phyloP scores from a whole-genome alignment of 352 stramenopile genomes.

The Globisporangium iwayamae region DNA sequence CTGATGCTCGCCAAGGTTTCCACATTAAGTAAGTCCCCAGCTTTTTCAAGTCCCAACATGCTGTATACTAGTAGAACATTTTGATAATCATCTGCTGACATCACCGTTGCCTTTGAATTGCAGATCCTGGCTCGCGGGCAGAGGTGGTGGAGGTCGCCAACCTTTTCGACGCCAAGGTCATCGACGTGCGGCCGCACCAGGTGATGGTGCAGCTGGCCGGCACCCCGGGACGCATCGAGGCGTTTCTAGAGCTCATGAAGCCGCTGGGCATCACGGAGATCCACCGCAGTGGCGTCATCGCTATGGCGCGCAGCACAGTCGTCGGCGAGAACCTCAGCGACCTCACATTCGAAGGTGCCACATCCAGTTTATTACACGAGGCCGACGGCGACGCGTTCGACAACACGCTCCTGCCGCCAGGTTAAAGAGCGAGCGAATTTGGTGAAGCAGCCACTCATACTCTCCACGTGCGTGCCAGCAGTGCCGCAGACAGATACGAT shows the following conservation, averaged over 20 bases:
- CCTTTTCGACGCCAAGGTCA: slow-evolving; percentile 85
- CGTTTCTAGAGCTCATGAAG: slow-evolving; percentile 81
- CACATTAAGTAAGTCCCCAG: slow-evolving; percentile 50
- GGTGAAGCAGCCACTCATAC: too few species aligned
- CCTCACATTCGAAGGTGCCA: slow-evolving; percentile 70
- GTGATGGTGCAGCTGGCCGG: slow-evolving; percentile 83
- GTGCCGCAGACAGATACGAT: not conserved
- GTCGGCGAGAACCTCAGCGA: slow-evolving; percentile 64
- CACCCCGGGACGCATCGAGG: slow-evolving; percentile 71
- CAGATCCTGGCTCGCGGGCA: slow-evolving; percentile 58
- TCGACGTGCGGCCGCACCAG: slow-evolving; percentile 79
- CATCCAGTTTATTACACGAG: slow-evolving; percentile 66
- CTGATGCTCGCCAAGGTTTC: slow-evolving; percentile 87
- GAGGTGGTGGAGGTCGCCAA: slow-evolving; percentile 81
- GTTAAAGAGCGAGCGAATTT: slow-evolving; percentile 31
- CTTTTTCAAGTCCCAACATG: not conserved
- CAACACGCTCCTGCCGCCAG: slow-evolving; percentile 60
- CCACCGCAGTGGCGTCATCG: slow-evolving; percentile 82
- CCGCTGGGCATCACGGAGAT: slow-evolving; percentile 81
- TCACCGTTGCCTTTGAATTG: not conserved
- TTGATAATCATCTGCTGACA: too few species aligned
- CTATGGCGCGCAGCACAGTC: slow-evolving; percentile 71
- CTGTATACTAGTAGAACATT: too few species aligned
- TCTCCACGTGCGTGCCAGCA: not conserved
- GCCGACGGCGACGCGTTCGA: slow-evolving; percentile 62